These are phyloP conservation scores for Oxyria digyna DNA, from an alignment of 148 eudicot species.

Conservation along the genomic window DNA sequence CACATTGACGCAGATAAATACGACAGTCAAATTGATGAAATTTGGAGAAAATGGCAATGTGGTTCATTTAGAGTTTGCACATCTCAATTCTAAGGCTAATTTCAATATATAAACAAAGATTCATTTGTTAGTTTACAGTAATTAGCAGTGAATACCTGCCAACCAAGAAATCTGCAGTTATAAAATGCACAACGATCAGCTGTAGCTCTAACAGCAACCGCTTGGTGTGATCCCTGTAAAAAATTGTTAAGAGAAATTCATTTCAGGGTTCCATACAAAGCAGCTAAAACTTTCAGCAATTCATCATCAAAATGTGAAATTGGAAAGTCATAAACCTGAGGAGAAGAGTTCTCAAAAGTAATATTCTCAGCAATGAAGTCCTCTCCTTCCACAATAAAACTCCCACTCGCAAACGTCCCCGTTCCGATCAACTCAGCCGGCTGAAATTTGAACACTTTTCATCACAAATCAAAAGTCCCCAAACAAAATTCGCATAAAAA, in stretches of 20 bases:
- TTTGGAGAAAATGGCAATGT: neutral
- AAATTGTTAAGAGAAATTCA: neutral
- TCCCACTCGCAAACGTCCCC: slow-evolving; percentile 92
- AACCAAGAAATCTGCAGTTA: slow-evolving; percentile 89
- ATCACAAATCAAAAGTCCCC: neutral
- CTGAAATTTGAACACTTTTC: too few species aligned
- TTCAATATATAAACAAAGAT: neutral
- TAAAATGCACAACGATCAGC: slow-evolving; percentile 91
- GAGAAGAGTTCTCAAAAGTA: slow-evolving; percentile 86
- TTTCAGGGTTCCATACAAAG: neutral
- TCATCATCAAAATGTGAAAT: neutral
- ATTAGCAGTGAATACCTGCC: slow-evolving; percentile 52
- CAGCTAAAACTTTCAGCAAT: neutral
- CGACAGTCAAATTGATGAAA: neutral
- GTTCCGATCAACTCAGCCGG: slow-evolving; percentile 71
- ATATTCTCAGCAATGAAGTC: slow-evolving; percentile 88
- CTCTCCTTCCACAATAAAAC: slow-evolving; percentile 78
- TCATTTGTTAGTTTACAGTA: neutral
- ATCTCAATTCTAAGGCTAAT: neutral
- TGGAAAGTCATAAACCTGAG: slow-evolving; percentile 38
- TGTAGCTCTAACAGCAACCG: slow-evolving; percentile 86
- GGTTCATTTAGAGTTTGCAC: neutral
- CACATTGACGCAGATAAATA: neutral
- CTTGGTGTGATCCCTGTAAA: slow-evolving; percentile 84
- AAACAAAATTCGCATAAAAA: neutral